phyloP scores from a whole-genome alignment of 2,329 filamentous ascomycete genomes.

The Berkeleyomyces rouxiae region DNA sequence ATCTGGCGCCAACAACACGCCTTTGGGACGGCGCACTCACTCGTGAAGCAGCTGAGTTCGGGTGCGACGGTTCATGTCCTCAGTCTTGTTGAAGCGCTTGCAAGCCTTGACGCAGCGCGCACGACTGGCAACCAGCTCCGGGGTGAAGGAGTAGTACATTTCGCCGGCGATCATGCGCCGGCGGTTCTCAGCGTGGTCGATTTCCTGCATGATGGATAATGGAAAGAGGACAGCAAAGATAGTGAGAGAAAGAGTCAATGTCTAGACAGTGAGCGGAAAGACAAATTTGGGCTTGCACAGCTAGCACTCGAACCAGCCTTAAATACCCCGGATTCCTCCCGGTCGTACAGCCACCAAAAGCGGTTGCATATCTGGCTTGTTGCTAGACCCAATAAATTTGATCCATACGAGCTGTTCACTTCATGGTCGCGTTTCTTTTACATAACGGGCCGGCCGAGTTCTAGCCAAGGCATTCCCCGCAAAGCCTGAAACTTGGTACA shows the following conservation, averaged over 20 bases:
- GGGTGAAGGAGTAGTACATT: conserved; percentile 58
- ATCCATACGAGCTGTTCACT: no score
- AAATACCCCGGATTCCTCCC: no score
- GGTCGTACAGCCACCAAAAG: no score
- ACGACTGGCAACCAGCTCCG: conserved; percentile 47
- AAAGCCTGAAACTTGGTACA: no score
- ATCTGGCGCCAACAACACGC: not conserved
- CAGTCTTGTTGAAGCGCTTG: conserved; percentile 45
- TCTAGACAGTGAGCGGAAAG: not conserved
- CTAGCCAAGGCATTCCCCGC: no score
- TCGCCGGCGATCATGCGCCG: conserved; percentile 47
- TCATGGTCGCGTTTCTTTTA: no score
- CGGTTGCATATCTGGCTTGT: no score
- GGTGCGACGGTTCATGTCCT: conserved; percentile 39
- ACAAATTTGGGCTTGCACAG: not conserved
- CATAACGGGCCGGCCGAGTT: no score
- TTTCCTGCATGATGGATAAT: not conserved
- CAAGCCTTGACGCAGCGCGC: conserved; percentile 45
- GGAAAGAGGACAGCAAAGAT: not conserved
- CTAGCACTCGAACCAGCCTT: no score
- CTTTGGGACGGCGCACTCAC: conserved; percentile 32
- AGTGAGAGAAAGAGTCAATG: not conserved
- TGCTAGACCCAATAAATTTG: no score
- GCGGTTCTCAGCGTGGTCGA: conserved; percentile 8
- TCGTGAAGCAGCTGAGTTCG: conserved; percentile 53